Conservation (phyloP, 768 basidiomycete species). For the Suillus subluteus region DNA sequence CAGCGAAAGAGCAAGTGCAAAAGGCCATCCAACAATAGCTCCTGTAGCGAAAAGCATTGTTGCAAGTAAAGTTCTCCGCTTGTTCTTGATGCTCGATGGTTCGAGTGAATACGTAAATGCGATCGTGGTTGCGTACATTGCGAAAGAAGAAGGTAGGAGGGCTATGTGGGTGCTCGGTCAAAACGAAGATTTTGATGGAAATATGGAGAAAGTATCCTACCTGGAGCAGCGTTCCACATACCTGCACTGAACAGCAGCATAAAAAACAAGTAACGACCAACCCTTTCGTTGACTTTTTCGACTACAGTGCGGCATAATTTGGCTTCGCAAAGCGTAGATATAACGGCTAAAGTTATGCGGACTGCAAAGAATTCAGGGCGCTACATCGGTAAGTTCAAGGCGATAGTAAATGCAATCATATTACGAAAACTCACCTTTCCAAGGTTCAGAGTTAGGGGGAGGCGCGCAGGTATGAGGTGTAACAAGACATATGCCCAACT, state of each 20-base stretch:
- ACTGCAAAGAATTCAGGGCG: constrained; percentile 88
- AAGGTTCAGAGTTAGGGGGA: constrained; percentile 60
- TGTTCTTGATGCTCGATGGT: constrained; percentile 56
- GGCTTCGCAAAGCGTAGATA: constrained; percentile 79
- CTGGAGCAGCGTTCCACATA: constrained; percentile 91
- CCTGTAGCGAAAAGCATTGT: constrained; percentile 78
- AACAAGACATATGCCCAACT: constrained; percentile 93
- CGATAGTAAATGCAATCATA: background rate
- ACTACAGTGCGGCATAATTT: constrained; percentile 81
- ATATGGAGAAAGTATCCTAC: constrained; percentile 44
- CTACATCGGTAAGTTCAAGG: constrained; percentile 44
- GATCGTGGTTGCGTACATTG: constrained; percentile 86
- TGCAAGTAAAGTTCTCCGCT: constrained; percentile 61
- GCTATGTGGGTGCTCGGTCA: constrained; percentile 49
- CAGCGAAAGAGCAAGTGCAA: constrained; percentile 82
- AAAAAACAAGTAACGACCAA: constrained; percentile 93
- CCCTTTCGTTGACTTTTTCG: constrained; percentile 82
- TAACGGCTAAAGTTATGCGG: constrained; percentile 73
- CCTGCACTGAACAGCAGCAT: constrained; percentile 84
- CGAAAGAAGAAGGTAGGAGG: constrained; percentile 93
- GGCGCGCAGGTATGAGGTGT: constrained; percentile 68
- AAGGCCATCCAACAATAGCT: constrained; percentile 95
- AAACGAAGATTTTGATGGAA: background rate
- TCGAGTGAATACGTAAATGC: constrained; percentile 73
- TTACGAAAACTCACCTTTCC: constrained; percentile 63